A percentile compares a stretch with the other conserved stretches of the same genome.
Conservation (phyloP, 371 early-diverging fungal species). For the Actinomucor elegans region DNA sequence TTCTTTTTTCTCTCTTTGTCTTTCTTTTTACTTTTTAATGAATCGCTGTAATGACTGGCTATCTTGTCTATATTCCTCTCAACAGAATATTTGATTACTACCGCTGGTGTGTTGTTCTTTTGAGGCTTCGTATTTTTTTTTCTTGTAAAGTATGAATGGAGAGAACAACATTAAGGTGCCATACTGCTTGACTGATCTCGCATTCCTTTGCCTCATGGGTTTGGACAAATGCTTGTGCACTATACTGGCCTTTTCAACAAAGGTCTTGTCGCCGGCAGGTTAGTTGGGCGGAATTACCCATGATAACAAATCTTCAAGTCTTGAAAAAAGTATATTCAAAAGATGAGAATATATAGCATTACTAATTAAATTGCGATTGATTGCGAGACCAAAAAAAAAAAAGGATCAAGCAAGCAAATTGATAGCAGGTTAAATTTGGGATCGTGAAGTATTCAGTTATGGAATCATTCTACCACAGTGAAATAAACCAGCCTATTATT, state of each 20-base stretch:
- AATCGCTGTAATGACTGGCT: conserved; percentile 18
- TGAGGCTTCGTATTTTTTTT: conserved; percentile 1
- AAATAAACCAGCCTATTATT: too few species aligned
- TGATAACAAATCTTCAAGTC: too few species aligned
- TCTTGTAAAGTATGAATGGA: conserved; percentile 12
- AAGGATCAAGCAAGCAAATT: too few species aligned
- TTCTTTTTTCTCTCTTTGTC: too few species aligned
- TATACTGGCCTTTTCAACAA: conserved; percentile 12
- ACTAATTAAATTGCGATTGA: too few species aligned
- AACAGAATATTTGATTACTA: conserved; percentile 13
- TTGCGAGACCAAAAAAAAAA: too few species aligned
- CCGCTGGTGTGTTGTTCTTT: conserved; percentile 6
- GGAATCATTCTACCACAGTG: too few species aligned
- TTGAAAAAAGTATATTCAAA: too few species aligned
- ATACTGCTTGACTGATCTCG: conserved; percentile 5
- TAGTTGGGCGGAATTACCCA: conserved; percentile 1
- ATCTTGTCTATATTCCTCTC: conserved; percentile 12
- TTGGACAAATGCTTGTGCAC: conserved; percentile 8
- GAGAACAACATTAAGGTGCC: conserved; percentile 8
- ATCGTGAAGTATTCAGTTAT: too few species aligned
- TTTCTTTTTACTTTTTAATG: too few species aligned
- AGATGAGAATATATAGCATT: too few species aligned
- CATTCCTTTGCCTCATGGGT: conserved; percentile 16
- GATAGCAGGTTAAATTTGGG: too few species aligned
- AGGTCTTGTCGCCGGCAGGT: conserved; percentile 9